Conservation (phyloP, 345 rosid genomes). For the Lumnitzera littorea region DNA sequence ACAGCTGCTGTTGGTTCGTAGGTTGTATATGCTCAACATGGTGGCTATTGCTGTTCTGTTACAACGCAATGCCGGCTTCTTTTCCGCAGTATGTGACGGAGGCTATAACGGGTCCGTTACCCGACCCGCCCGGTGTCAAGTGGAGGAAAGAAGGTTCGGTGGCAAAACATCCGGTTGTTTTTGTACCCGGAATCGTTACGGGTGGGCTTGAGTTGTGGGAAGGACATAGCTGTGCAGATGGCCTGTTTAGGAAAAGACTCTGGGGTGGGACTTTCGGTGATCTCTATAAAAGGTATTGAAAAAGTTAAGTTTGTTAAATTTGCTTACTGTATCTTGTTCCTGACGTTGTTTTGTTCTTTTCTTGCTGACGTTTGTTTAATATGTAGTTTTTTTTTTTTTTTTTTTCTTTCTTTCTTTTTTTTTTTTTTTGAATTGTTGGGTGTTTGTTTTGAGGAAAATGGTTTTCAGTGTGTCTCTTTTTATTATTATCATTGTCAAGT, state of each 20-base stretch:
- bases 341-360: background rate
- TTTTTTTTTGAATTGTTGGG: too few species aligned
- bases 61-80: conserved; percentile 62
- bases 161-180: conserved; percentile 59
- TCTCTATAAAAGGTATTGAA: conserved; percentile 44
- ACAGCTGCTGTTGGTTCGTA: conserved; percentile 59
- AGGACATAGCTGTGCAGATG: conserved; percentile 62
- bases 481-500: too few species aligned
- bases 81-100: conserved; percentile 66
- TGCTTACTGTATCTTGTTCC: too few species aligned
- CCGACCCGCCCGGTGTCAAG: conserved; percentile 65
- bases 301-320: background rate
- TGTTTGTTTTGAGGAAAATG: too few species aligned
- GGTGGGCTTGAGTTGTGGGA: conserved; percentile 75
- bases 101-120: conserved; percentile 52
- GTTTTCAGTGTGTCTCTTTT: too few species aligned
- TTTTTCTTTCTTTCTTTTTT: too few species aligned
- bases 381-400: too few species aligned
- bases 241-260: conserved; percentile 63
- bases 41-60: conserved; percentile 53
- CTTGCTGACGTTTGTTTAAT: background rate
- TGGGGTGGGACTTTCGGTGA: conserved; percentile 78
- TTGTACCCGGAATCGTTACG: conserved; percentile 69
- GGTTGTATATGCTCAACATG: conserved; percentile 49
- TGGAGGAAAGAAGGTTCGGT: conserved; percentile 48